Evolutionary conservation across 1,284 basidiomycete species (phyloP), one percentile per base, ranked within the genome.

Genomic region (Naganishia sp.): DNA sequence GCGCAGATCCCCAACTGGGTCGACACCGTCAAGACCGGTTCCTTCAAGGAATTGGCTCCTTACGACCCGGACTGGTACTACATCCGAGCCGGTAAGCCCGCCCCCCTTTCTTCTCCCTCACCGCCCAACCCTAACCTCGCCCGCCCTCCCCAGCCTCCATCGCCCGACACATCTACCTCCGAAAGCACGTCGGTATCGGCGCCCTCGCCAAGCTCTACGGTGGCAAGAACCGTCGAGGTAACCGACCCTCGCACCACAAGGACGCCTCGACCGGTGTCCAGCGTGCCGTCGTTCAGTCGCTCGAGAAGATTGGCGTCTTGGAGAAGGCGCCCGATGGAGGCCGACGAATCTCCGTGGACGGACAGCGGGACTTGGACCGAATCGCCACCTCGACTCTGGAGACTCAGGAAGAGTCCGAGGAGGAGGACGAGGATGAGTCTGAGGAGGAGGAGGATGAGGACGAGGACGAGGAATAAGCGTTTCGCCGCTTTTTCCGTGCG

Each of bases 51-150:
- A 84, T 92, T 95, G 72, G 94, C 94, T 64, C 95, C 95, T 67
- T 98, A 98, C 84, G 94, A 99, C 83, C 91, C 92, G 62, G 96
- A 99, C 83, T 99, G 95, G 95, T 99, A 88, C 87, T 99, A 99
- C 84, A 86, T 96, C 79, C 93, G 95, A 76, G 91, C 94, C 82
- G 94, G 94, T 94, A 77, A 77, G 87, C 81, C 35, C 21, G 10
- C 9, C 21, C 45, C 28, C 23, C 28, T 6, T 2, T 11, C 13
- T 52, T 41, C 42, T 25, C 41, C 13, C 13, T 51, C 47, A 60
- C 53, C 32, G 18, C 43, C 18, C 28, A 18, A 43, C 35, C 10
- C 13, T 17, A n/a, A 39, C 7, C 21, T 17, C 52, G 67, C 50
- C 67, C 62, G 39, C 23, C 53, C 31, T 42, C 31, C 42, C 54